Evolutionary conservation across 441 rosid species (phyloP), one percentile per base, ranked within the genome.

Genomic region (Erodium chrysanthum): DNA sequence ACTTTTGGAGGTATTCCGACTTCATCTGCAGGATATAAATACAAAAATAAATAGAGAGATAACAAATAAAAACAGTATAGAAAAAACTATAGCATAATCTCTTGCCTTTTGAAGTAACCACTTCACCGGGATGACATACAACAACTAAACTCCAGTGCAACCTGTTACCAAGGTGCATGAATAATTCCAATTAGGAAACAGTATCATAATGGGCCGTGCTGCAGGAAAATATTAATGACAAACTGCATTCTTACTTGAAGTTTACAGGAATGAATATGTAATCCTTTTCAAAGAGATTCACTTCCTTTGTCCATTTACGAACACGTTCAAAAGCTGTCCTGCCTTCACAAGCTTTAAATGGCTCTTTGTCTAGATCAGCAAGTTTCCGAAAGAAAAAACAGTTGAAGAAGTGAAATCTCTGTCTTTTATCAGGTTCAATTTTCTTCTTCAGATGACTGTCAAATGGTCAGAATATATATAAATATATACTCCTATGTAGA

Each of bases 351-450:
- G 80, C 77, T 73, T 83, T 80, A 67, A 83, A 77, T 37, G 85
- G 85, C 69, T 78, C 86, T 80, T 80, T 89, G 77, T 85, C 96
- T 33, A 86, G 67, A 79, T 89, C 91, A 75, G 96, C 96, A 62
- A 93, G 89, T 82, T 93, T 93, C 75, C 89, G 84, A 76, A 91
- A 91, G 86, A 89, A 93, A 79, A 93, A 93, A 74, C 96, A 77
- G 77, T 85, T 93, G 75, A 91, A 91, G 70, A 93, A 91, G 78
- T 91, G 90, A 74, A 85, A 93, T 66, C 89, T 79, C 15, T 80
- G 84, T 10, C 68, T 79, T 14, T 88, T 83, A 68, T 80, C 85
- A 1, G 83, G 80, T 72, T 48, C 82, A 79, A 93, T 71, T 27
- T 69, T 81, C 71, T 70, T 85, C 84, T 83, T 85, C 74, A 93